Evolutionary conservation across 164 flowering plant genomes (phyloP).

Genomic region (Nymphaea colorata): DNA sequence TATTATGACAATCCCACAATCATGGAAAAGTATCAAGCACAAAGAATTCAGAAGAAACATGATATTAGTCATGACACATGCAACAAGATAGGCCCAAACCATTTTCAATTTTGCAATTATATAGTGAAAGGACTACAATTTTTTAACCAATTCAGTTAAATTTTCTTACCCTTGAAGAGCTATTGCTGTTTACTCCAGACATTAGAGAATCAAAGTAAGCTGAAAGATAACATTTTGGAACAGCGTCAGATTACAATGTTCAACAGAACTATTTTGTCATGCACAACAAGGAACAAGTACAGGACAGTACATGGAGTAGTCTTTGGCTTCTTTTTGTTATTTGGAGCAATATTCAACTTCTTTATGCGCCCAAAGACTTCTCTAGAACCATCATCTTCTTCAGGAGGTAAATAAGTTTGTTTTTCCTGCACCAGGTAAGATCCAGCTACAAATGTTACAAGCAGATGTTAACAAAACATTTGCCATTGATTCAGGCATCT

Average conservation of each 20-base stretch:
- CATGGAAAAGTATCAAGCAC: no score
- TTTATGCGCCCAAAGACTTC: slow-evolving; percentile 81
- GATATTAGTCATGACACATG: no score
- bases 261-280: not conserved
- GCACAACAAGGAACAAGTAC: not conserved
- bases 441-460: not conserved
- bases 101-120: no score
- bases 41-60: no score
- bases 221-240: slow-evolving; percentile 18
- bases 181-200: slow-evolving; percentile 31
- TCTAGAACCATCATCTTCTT: slow-evolving; percentile 55
- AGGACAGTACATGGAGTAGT: slow-evolving; percentile 29
- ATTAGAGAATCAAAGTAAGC: slow-evolving; percentile 37
- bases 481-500: not conserved
- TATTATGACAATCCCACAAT: no score
- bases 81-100: no score
- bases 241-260: not conserved
- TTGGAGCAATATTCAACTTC: slow-evolving; percentile 62
- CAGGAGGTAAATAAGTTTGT: slow-evolving; percentile 36
- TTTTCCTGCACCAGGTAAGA: slow-evolving; percentile 35
- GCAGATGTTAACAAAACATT: not conserved
- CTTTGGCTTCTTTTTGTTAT: slow-evolving; percentile 50
- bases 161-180: slow-evolving; percentile 45
- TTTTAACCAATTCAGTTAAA: no score
- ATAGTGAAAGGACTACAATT: no score